A percentile compares a stretch with the other conserved stretches of the same genome.
These are phyloP conservation scores for Microdochium bolleyi DNA, from an alignment of 2,329 filamentous ascomycete species.

Conservation along the genomic window DNA sequence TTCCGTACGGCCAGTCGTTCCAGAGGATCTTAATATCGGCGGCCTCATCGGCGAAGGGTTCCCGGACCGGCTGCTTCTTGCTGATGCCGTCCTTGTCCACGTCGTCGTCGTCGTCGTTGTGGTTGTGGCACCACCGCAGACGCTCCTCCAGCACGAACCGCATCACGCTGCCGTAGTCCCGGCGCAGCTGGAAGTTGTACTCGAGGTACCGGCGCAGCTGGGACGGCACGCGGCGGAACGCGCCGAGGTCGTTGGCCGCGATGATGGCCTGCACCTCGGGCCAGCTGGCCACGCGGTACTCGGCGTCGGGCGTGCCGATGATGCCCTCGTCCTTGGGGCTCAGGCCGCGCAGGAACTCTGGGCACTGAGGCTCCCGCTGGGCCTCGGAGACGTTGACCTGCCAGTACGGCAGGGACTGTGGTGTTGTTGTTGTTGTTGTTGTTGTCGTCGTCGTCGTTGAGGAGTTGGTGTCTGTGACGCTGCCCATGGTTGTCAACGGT, in stretches of 20 bases:
- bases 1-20: conserved; percentile 94
- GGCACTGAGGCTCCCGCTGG: conserved; percentile 59
- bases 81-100: neutral
- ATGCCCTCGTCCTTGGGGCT: conserved; percentile 62
- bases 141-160: conserved; percentile 65
- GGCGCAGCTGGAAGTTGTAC: conserved; percentile 56
- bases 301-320: conserved; percentile 60
- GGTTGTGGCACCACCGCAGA: conserved; percentile 50
- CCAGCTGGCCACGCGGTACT: conserved; percentile 62
- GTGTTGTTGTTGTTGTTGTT: too few relatives aligned
- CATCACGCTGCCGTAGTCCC: conserved; percentile 68
- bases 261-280: conserved; percentile 57
- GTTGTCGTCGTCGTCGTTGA: too few relatives aligned
- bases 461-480: conserved; percentile 1
- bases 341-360: conserved; percentile 57
- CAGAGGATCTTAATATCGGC: conserved; percentile 65
- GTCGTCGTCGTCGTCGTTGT: too few relatives aligned
- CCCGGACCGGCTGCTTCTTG: neutral
- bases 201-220: conserved; percentile 71
- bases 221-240: conserved; percentile 69
- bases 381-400: conserved; percentile 65
- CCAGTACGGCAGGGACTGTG: conserved; percentile 69
- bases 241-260: conserved; percentile 58
- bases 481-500: conserved; percentile 27
- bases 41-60: conserved; percentile 33